phyloP scores from a whole-genome alignment of 1,139 yeast species.

The Saccharomyces hybrid region DNA sequence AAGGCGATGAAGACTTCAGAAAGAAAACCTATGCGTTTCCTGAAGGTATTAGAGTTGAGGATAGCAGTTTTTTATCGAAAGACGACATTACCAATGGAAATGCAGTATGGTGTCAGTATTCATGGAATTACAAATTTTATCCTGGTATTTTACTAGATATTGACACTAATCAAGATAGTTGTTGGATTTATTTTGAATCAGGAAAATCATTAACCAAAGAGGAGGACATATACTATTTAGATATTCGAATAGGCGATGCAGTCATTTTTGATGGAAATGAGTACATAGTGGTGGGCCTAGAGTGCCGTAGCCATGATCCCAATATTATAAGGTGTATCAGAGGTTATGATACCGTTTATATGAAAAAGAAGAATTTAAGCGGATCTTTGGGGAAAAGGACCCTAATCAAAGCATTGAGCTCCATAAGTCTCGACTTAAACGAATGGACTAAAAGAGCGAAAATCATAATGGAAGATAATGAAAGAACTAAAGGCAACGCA shows the following conservation, averaged over 20 bases:
- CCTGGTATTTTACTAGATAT: constrained; percentile 30
- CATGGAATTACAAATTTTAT: constrained; percentile 28
- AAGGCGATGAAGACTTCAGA: neutral
- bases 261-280: constrained; percentile 30
- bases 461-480: constrained; percentile 12
- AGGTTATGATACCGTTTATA: constrained; percentile 47
- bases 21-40: constrained; percentile 7
- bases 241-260: constrained; percentile 38
- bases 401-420: constrained; percentile 17
- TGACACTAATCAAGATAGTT: constrained; percentile 17
- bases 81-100: constrained; percentile 27
- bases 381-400: constrained; percentile 18
- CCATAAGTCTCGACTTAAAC: constrained; percentile 21
- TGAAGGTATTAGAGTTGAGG: constrained; percentile 9
- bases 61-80: constrained; percentile 15
- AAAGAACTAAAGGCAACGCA: constrained; percentile 10
- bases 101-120: constrained; percentile 34
- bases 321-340: constrained; percentile 43
- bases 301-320: constrained; percentile 19
- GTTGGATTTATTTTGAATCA: constrained; percentile 21
- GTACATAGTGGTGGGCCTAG: constrained; percentile 43
- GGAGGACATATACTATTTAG: constrained; percentile 31
- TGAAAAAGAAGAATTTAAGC: constrained; percentile 29
- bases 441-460: constrained; percentile 31
- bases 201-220: constrained; percentile 15